Conservation (phyloP, 2,329 filamentous ascomycete species). For the Pseudodiploospora longispora region DNA sequence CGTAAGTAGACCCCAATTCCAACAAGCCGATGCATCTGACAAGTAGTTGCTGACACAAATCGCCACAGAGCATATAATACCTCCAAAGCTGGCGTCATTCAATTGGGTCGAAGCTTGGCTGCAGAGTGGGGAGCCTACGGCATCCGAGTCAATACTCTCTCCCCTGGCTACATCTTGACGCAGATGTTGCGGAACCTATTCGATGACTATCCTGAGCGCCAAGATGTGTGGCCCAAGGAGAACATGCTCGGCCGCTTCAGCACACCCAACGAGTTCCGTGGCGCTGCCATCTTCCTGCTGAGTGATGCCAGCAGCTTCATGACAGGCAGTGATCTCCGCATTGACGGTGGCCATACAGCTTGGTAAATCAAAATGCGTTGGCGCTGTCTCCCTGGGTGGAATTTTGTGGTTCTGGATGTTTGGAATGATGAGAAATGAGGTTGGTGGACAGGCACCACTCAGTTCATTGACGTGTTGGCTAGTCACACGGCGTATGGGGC, state of each 20-base stretch:
- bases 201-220: constrained; percentile 61
- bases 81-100: constrained; percentile 66
- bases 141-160: constrained; percentile 76
- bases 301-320: constrained; percentile 66
- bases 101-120: constrained; percentile 63
- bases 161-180: constrained; percentile 71
- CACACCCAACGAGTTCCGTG: constrained; percentile 60
- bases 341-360: constrained; percentile 62
- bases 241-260: constrained; percentile 75
- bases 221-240: constrained; percentile 64
- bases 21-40: neutral
- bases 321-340: constrained; percentile 63
- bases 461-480: too few relatives aligned
- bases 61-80: constrained; percentile 59
- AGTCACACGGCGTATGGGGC: too few relatives aligned
- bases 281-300: constrained; percentile 64
- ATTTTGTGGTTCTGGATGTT: too few relatives aligned
- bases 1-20: constrained; percentile 36
- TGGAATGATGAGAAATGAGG: too few relatives aligned
- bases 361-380: constrained; percentile 33
- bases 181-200: constrained; percentile 81
- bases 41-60: neutral
- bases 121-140: constrained; percentile 64
- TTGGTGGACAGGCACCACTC: too few relatives aligned
- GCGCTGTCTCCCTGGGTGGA: too few relatives aligned